A percentile compares a stretch with the other conserved stretches of the same genome.
Evolutionary conservation across 495 filamentous ascomycete genomes (phyloP).

Genomic region (Platismatia glauca): DNA sequence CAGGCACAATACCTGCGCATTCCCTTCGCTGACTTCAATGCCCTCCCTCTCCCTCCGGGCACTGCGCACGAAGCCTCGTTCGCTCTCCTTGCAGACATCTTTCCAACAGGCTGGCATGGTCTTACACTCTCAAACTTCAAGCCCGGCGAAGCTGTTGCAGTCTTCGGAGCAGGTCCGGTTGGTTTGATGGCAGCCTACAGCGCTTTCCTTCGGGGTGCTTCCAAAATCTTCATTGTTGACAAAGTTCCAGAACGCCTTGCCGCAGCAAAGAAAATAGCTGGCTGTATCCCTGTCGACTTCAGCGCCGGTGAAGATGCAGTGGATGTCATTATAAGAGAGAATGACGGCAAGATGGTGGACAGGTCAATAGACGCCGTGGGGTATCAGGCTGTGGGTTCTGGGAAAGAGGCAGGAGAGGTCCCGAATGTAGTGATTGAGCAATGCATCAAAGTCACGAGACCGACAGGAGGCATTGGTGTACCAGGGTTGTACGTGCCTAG

Average conservation of each 20-base stretch:
- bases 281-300: slow-evolving; percentile 36
- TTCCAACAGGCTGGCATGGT: slow-evolving; percentile 54
- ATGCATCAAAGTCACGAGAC: slow-evolving; percentile 39
- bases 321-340: slow-evolving; percentile 23
- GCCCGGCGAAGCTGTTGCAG: slow-evolving; percentile 46
- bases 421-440: slow-evolving; percentile 39
- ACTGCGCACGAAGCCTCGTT: slow-evolving; percentile 40
- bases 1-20: slow-evolving; percentile 48
- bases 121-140: slow-evolving; percentile 45
- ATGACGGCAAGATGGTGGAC: slow-evolving; percentile 42
- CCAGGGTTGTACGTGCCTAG: slow-evolving; percentile 39
- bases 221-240: slow-evolving; percentile 46
- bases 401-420: slow-evolving; percentile 34
- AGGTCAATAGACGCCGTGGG: slow-evolving; percentile 46
- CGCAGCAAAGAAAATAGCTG: slow-evolving; percentile 42
- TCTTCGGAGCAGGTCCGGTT: slow-evolving; percentile 44
- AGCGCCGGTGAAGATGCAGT: slow-evolving; percentile 31
- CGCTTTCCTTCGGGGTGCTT: slow-evolving; percentile 43
- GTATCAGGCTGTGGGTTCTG: slow-evolving; percentile 41
- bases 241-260: slow-evolving; percentile 43
- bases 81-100: slow-evolving; percentile 47
- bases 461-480: slow-evolving; percentile 42
- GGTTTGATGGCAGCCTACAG: slow-evolving; percentile 52
- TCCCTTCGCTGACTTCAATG: slow-evolving; percentile 52
- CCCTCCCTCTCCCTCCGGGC: slow-evolving; percentile 35